Evolutionary conservation across 495 filamentous ascomycete genomes (phyloP).

Genomic region (Aspergillus ellipticus): DNA sequence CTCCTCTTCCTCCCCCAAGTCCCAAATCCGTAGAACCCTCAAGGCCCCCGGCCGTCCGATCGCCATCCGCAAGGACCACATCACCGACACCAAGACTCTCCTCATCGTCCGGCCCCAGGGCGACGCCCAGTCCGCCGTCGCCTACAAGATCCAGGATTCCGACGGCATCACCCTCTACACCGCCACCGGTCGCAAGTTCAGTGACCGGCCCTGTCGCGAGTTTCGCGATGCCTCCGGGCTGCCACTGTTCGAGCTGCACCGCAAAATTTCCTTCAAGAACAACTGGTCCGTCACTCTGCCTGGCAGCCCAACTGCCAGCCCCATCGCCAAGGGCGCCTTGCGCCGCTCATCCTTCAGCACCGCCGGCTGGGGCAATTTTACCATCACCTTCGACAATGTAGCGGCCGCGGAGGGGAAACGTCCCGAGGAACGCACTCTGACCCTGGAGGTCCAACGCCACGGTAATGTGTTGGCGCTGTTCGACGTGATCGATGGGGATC

Average conservation of each 20-base stretch:
- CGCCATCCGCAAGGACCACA: slow-evolving; percentile 16
- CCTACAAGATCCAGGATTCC: slow-evolving; percentile 10
- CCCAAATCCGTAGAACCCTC: slow-evolving; percentile 13
- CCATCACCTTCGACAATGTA: slow-evolving; percentile 24
- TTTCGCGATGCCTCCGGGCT: slow-evolving; percentile 18
- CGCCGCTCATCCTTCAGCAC: slow-evolving; percentile 12
- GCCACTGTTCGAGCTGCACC: slow-evolving; percentile 24
- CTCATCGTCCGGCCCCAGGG: slow-evolving; percentile 13
- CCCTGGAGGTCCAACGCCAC: slow-evolving; percentile 15
- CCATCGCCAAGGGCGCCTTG: slow-evolving; percentile 14
- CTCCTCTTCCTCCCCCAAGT: background rate
- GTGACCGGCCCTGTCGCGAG: slow-evolving; percentile 13
- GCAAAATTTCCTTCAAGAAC: slow-evolving; percentile 3
- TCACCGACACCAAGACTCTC: slow-evolving; percentile 8
- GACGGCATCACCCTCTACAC: slow-evolving; percentile 8
- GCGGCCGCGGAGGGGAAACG: slow-evolving; percentile 18
- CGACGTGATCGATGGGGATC: slow-evolving; percentile 26
- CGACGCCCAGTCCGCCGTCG: slow-evolving; percentile 4
- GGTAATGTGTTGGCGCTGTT: slow-evolving; percentile 19
- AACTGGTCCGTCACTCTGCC: slow-evolving; percentile 26
- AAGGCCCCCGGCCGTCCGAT: slow-evolving; percentile 16
- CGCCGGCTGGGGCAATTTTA: slow-evolving; percentile 15
- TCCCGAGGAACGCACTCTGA: slow-evolving; percentile 18
- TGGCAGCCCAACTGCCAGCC: slow-evolving; percentile 12
- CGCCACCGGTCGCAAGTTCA: slow-evolving; percentile 13